These are phyloP conservation scores for Rhizopogon vesiculosus DNA, from an alignment of 768 basidiomycete species.

Conservation along the genomic window DNA sequence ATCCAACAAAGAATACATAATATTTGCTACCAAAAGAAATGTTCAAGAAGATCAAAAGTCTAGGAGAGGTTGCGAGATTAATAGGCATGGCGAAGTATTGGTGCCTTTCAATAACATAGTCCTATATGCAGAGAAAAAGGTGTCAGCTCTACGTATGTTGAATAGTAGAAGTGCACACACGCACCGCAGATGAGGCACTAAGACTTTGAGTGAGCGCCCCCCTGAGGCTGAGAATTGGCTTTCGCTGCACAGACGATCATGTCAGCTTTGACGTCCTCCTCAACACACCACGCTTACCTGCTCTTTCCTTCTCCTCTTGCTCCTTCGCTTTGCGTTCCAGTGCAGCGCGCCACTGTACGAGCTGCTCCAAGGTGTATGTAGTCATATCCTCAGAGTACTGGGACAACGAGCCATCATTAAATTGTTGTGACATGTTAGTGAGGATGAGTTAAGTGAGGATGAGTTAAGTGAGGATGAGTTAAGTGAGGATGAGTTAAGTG, in stretches of 20 bases:
- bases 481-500: background rate
- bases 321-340: background rate
- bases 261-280: background rate
- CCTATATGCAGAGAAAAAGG: background rate
- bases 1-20: background rate
- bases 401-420: background rate
- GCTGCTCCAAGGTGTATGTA: background rate
- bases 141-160: background rate
- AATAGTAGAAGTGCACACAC: background rate
- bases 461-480: background rate
- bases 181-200: background rate
- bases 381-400: slow-evolving; percentile 1
- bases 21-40: background rate
- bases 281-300: background rate
- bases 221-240: background rate
- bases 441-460: background rate
- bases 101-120: background rate
- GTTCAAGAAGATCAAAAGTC: background rate
- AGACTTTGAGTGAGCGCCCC: background rate
- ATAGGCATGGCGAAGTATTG: background rate
- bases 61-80: background rate
- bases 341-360: background rate
- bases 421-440: background rate
- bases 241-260: background rate
- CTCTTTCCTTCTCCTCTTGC: background rate